Percentiles rank a stretch among this genome's conserved stretches.
Evolutionary conservation across 2,329 filamentous ascomycete genomes (phyloP).

Genomic region (Juglanconis sp.): DNA sequence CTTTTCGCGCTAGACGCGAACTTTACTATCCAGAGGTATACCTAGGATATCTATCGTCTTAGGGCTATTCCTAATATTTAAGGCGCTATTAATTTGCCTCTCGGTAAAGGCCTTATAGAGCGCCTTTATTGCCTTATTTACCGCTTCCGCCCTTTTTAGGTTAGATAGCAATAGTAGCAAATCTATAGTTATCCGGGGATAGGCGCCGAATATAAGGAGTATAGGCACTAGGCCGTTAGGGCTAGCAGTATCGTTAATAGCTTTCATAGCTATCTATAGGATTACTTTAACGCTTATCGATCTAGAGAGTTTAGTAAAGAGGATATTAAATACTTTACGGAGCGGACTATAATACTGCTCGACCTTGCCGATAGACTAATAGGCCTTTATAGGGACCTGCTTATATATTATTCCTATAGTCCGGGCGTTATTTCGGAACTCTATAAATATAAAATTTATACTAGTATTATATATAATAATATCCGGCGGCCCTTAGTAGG

Average conservation of each 20-base stretch:
- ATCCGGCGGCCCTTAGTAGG: neutral
- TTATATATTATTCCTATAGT: neutral
- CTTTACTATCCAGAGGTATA: too few relatives aligned
- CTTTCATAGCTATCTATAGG: neutral
- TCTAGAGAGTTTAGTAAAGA: too few relatives aligned
- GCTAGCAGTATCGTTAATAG: neutral
- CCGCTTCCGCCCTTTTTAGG: too few relatives aligned
- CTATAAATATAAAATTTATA: neutral
- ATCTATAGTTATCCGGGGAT: neutral
- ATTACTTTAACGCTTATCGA: neutral
- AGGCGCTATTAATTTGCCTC: too few relatives aligned
- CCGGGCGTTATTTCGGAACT: neutral
- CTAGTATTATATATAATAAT: neutral
- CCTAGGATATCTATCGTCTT: too few relatives aligned
- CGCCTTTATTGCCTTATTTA: neutral
- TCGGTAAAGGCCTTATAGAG: too few relatives aligned
- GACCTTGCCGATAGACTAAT: neutral
- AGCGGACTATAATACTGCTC: neutral
- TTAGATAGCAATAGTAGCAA: neutral
- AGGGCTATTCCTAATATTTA: too few relatives aligned
- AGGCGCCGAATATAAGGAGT: neutral
- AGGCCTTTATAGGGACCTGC: neutral
- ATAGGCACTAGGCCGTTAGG: neutral
- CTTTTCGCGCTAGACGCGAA: too few relatives aligned
- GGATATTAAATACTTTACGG: too few relatives aligned